Base-by-base conservation (phyloP, 805 yeast genomes). In the Wickerhamiella kurtzmanii region DNA sequence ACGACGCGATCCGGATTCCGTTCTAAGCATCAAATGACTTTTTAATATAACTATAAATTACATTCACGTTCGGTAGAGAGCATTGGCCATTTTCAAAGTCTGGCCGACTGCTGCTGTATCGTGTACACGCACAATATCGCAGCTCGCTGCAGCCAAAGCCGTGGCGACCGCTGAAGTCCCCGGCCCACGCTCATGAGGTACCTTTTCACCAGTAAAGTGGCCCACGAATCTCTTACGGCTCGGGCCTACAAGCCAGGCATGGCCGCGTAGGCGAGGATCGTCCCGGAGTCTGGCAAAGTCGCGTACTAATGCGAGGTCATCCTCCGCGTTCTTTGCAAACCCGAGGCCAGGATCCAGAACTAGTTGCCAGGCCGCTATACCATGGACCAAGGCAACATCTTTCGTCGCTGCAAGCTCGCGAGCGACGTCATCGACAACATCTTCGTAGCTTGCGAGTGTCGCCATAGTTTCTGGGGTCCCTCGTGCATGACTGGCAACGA, bases 331-430 rank as follows among this genome's bases (percentile, higher is more conserved):
- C 61, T 92, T 92, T n/a, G 97, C 96, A 64, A 92, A 92, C 1
- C 99, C 98, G 38, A 92, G 65, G 2, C 98, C 98, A 0, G 99
- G 98, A 60, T 92, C 99, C 3, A 87, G 58, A 16, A 92, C 77
- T 2, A 92, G 67, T 64, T 92, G 97, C 95, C 96, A 92, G 62
- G 89, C 77, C 49, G 72, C 69, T 1, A 89, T 76, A 3, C 95
- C 95, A 0, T 62, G 65, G 1, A 54, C 56, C 40, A 74, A 64
- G 11, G 95, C 94, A 46, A 66, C 69, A 0, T 62, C 54, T 22
- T 86, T 70, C 47, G 76, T 74, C 2, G 54, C 53, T 6, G 77
- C 66, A 44, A 89, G 64, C 61, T 92, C 98, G 42, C 75, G 63
- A 4, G 80, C 74, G 3, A 86, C 71, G 2, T 75, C 79, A 40